Conservation (phyloP, 225 moss, liverwort and hornwort species). For the Polytrichum commune region DNA sequence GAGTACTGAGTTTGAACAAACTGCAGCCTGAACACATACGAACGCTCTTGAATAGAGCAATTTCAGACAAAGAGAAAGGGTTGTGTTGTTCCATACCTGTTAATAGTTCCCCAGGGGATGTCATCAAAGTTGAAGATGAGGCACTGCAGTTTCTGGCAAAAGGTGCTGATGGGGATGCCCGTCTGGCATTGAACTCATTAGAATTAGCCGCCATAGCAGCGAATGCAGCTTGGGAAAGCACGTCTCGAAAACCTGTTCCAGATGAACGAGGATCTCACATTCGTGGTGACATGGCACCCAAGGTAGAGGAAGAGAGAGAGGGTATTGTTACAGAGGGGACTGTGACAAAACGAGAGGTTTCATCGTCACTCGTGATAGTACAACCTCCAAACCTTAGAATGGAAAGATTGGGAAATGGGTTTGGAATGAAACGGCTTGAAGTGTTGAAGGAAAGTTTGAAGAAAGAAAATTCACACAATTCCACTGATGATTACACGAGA, state of each 20-base stretch:
- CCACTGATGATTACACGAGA: constrained; percentile 73
- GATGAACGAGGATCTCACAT: constrained; percentile 35
- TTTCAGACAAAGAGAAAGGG: constrained; percentile 66
- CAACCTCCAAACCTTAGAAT: constrained; percentile 21
- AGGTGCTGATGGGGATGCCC: constrained; percentile 81
- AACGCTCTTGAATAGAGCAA: constrained; percentile 55
- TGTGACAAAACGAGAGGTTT: constrained; percentile 28
- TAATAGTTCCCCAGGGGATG: constrained; percentile 21
- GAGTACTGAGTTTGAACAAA: constrained; percentile 67
- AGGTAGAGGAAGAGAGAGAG: constrained; percentile 35
- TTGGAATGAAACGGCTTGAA: constrained; percentile 69
- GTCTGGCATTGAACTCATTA: constrained; percentile 81
- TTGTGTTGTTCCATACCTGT: constrained; percentile 55
- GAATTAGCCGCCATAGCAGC: constrained; percentile 71
- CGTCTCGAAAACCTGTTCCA: constrained; percentile 14
- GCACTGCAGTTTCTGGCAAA: constrained; percentile 67
- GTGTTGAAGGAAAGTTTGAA: constrained; percentile 70
- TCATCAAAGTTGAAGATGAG: constrained; percentile 63
- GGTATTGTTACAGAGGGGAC: constrained; percentile 6
- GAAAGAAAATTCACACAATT: constrained; percentile 55
- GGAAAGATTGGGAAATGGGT: constrained; percentile 50
- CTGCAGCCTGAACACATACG: constrained; percentile 70
- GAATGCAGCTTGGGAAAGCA: constrained; percentile 44
- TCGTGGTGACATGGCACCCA: constrained; percentile 15
- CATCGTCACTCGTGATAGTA: constrained; percentile 24